These are phyloP conservation scores for Clitopilus hobsonii DNA, from an alignment of 768 basidiomycete species.

Conservation along the genomic window DNA sequence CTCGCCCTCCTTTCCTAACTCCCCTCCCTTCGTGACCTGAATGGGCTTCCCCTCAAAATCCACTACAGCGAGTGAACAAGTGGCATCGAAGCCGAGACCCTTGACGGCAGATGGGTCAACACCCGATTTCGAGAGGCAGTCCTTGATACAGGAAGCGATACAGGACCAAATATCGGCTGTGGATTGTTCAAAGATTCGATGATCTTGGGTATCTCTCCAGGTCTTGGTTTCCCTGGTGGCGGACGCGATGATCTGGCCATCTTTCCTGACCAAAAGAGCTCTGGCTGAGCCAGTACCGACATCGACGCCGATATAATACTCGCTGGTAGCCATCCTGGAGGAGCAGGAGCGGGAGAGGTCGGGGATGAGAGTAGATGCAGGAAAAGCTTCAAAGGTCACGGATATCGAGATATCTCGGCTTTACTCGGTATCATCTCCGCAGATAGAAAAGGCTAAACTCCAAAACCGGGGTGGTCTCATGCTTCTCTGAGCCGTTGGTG, in stretches of 20 bases:
- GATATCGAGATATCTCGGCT: no score
- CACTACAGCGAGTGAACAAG: constrained; percentile 90
- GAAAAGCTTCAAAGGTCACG: no score
- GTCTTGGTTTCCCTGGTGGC: constrained; percentile 80
- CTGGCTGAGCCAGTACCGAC: constrained; percentile 95
- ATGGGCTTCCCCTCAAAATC: constrained; percentile 72
- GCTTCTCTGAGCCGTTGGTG: no score
- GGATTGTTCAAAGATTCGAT: constrained; percentile 96
- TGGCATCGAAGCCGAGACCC: constrained; percentile 93
- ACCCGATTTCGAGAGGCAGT: constrained; percentile 54
- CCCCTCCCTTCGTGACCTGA: constrained; percentile 62
- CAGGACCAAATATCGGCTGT: constrained; percentile 82
- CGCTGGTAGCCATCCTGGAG: no score
- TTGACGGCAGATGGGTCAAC: constrained; percentile 61
- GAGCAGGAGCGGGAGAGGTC: no score
- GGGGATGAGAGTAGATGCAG: no score
- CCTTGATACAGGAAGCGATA: constrained; percentile 57
- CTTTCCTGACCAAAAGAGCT: constrained; percentile 68
- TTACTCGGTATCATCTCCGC: no score
- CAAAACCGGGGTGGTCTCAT: no score
- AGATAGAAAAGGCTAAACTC: no score
- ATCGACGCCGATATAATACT: constrained; percentile 75
- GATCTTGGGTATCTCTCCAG: constrained; percentile 79
- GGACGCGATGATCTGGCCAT: constrained; percentile 73
- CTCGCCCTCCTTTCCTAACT: constrained; percentile 61